phyloP scores from a whole-genome alignment of 371 early-diverging fungal genomes.

The Phascolomyces articulosus region DNA sequence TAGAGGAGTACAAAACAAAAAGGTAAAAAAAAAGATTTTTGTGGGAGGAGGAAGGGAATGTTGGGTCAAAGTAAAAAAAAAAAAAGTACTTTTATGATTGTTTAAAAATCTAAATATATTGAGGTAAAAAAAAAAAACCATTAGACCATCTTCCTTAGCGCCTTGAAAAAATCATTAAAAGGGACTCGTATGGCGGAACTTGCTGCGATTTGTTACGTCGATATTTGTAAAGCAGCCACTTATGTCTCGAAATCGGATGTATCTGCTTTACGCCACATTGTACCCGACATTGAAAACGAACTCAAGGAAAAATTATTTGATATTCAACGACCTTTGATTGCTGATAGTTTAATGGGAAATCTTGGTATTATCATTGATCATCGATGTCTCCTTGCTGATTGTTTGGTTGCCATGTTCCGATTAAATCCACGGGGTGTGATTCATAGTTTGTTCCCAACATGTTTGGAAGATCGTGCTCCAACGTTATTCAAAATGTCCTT shows the following conservation, averaged over 20 bases:
- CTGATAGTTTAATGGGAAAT: constrained; percentile 63
- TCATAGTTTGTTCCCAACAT: constrained; percentile 68
- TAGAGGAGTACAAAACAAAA: constrained; percentile 43
- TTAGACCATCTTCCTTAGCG: constrained; percentile 69
- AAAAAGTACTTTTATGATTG: too few relatives aligned
- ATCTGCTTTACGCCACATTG: constrained; percentile 67
- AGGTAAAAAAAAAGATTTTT: constrained; percentile 27
- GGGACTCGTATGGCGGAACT: constrained; percentile 71
- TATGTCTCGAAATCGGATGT: constrained; percentile 69
- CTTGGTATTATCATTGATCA: constrained; percentile 60
- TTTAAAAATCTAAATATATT: neutral
- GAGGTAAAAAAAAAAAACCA: too few relatives aligned
- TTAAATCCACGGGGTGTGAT: constrained; percentile 73
- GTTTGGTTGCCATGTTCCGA: constrained; percentile 76
- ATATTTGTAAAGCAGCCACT: constrained; percentile 79
- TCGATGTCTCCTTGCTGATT: constrained; percentile 69
- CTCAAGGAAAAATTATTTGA: constrained; percentile 74
- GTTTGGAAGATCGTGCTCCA: constrained; percentile 70
- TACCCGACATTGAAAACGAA: constrained; percentile 78
- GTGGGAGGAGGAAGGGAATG: too few relatives aligned
- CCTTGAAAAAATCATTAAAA: constrained; percentile 65
- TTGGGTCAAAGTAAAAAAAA: too few relatives aligned
- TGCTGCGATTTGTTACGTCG: constrained; percentile 78
- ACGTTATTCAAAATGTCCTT: constrained; percentile 74
- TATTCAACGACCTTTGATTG: constrained; percentile 54